A percentile compares a stretch with the other conserved stretches of the same genome.
phyloP scores from a whole-genome alignment of 345 rosid species.

The Bretschneidera sinensis region DNA sequence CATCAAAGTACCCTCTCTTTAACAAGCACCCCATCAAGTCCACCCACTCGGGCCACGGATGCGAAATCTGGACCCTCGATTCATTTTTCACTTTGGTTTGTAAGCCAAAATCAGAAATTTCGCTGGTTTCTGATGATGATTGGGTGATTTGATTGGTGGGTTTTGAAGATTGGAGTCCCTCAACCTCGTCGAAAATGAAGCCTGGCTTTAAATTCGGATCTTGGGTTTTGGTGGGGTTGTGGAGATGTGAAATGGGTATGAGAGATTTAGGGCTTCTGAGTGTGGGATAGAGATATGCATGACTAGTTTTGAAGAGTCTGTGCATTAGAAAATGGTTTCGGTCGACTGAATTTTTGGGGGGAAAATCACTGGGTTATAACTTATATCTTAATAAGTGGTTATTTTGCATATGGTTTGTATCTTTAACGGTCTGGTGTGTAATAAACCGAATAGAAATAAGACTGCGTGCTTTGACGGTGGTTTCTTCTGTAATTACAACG shows the following conservation, averaged over 20 bases:
- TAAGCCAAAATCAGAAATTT: background rate
- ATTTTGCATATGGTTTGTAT: too few species aligned
- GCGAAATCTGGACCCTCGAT: conserved; percentile 36
- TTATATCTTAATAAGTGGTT: too few species aligned
- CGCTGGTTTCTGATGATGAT: background rate
- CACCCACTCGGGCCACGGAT: conserved; percentile 86
- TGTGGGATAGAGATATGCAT: conserved; percentile 17
- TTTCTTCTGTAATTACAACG: too few species aligned
- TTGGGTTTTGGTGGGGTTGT: conserved; percentile 21
- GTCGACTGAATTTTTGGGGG: conserved; percentile 7
- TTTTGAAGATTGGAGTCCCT: conserved; percentile 25
- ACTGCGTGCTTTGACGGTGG: too few species aligned
- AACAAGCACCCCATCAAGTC: conserved; percentile 53
- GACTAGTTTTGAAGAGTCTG: conserved; percentile 25
- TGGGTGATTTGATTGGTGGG: conserved; percentile 13
- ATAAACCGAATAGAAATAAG: too few species aligned
- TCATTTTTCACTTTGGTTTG: conserved; percentile 8
- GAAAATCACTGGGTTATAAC: too few species aligned
- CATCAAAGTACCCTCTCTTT: conserved; percentile 57
- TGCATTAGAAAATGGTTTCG: conserved; percentile 18
- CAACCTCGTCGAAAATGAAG: conserved; percentile 19
- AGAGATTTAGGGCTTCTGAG: conserved; percentile 12
- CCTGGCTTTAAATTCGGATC: conserved; percentile 18
- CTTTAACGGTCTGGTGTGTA: too few species aligned
- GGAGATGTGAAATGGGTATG: conserved; percentile 24